Conservation (phyloP, 2,329 filamentous ascomycete species). For the Mariannaea elegans region DNA sequence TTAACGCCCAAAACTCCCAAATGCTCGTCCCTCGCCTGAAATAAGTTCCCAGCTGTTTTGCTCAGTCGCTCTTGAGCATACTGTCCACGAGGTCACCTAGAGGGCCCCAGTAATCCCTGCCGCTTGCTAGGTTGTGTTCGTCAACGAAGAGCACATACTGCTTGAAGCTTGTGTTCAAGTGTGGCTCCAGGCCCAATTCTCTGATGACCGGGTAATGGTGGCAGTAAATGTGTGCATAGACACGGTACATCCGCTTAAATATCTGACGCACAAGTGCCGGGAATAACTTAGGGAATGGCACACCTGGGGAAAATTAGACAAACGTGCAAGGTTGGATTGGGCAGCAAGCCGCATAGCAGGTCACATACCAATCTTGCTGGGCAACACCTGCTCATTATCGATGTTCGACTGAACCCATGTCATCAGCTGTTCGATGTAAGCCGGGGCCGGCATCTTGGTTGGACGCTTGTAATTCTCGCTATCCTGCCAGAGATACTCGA, state of each 20-base stretch:
- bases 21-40: slow-evolving; percentile 17
- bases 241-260: slow-evolving; percentile 98
- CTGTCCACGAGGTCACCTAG: slow-evolving; percentile 95
- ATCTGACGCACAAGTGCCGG: slow-evolving; percentile 89
- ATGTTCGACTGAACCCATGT: slow-evolving; percentile 95
- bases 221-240: slow-evolving; percentile 99
- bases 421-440: slow-evolving; percentile 98
- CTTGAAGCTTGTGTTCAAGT: slow-evolving; percentile 99
- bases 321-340: background rate
- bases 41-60: slow-evolving; percentile 16
- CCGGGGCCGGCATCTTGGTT: slow-evolving; percentile 96
- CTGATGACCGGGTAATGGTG: slow-evolving; percentile 98
- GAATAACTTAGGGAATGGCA: slow-evolving; percentile 95
- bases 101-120: slow-evolving; percentile 97
- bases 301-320: slow-evolving; percentile 61
- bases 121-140: slow-evolving; percentile 90
- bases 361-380: slow-evolving; percentile 81
- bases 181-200: slow-evolving; percentile 92
- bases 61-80: slow-evolving; percentile 91
- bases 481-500: slow-evolving; percentile 99
- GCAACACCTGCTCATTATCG: slow-evolving; percentile 94
- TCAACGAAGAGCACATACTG: slow-evolving; percentile 99
- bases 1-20: slow-evolving; percentile 32
- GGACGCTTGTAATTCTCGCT: slow-evolving; percentile 92
- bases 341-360: background rate